Base-by-base conservation (phyloP, 2,329 filamentous ascomycete species). In the Mycosphaerella arachidis region DNA sequence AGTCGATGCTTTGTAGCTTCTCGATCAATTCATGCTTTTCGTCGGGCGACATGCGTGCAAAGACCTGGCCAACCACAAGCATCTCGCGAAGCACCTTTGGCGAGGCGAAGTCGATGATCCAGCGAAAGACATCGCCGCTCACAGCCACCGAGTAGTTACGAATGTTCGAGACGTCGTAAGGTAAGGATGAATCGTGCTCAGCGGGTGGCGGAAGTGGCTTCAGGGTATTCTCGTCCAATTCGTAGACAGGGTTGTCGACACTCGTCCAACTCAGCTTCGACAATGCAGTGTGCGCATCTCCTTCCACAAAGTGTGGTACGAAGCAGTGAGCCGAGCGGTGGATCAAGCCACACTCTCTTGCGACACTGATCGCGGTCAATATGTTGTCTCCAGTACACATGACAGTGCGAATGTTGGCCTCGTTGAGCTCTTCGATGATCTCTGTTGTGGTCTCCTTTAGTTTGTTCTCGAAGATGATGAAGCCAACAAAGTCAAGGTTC, bases 371-470 rank as follows among this genome's bases (percentile, higher is more conserved):
- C 24, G 94, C 94, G 9, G 94, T 99, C 57, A 97, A 78, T 63
- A 97, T 97, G 68, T 99, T 99, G 79, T 99, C 94, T 31, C 94
- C 94, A 0, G 94, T 99, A 63, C 95, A 95, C 94, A 99, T 99
- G 55, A 96, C 86, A 30, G 89, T 88, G 37, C 91, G 86, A 66
- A 99, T 96, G 58, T 89, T 89, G 7, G 95, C 93, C 55, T 88
- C 81, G 33, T 85, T 82, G 3, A 99, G 82, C 75, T 97, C 92
- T 58, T 89, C 83, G 29, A 99, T 85, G 35, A 97, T 89, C 1
- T 82, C 83, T 1, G 90, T 83, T 0, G 93, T 97, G 20, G 85
- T 92, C 1, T 90, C 87, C 74, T 99, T 99, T 62, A 99, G 79
- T 76, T 99, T 99, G 78, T 99, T 99, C 77, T 99, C 94, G 68